phyloP scores from a whole-genome alignment of 345 rosid genomes.

The Acer negundo region DNA sequence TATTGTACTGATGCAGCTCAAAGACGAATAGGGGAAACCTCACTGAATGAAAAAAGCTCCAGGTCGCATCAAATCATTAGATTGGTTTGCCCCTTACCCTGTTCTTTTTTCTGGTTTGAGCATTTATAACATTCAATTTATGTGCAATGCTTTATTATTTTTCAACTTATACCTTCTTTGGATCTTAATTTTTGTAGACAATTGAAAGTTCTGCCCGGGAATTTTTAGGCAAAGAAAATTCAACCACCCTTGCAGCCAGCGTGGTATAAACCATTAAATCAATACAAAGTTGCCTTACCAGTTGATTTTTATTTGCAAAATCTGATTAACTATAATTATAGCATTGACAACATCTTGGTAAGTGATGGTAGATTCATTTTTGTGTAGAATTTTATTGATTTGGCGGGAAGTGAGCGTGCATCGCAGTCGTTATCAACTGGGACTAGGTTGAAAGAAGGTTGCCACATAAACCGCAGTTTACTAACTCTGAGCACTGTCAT shows the following conservation, averaged over 20 bases:
- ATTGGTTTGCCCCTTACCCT: constrained; percentile 51
- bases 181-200: constrained; percentile 47
- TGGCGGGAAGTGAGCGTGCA: constrained; percentile 99
- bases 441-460: constrained; percentile 92
- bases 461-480: constrained; percentile 95
- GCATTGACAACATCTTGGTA: background rate
- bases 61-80: constrained; percentile 98
- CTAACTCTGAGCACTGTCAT: constrained; percentile 92
- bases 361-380: constrained; percentile 21
- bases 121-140: constrained; percentile 6
- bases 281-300: constrained; percentile 7
- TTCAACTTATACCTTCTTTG: constrained; percentile 13
- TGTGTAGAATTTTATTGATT: constrained; percentile 85
- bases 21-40: constrained; percentile 91
- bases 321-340: background rate
- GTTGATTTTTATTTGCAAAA: background rate
- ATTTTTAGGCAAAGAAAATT: constrained; percentile 89
- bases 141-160: constrained; percentile 1
- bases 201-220: constrained; percentile 96
- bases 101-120: constrained; percentile 21
- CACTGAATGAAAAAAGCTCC: constrained; percentile 90
- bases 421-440: constrained; percentile 92
- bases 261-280: constrained; percentile 59
- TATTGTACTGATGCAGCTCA: constrained; percentile 61
- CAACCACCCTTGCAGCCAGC: constrained; percentile 84